These are phyloP conservation scores for Geosmithia putterillii DNA, from an alignment of 2,329 filamentous ascomycete genomes.

Conservation along the genomic window DNA sequence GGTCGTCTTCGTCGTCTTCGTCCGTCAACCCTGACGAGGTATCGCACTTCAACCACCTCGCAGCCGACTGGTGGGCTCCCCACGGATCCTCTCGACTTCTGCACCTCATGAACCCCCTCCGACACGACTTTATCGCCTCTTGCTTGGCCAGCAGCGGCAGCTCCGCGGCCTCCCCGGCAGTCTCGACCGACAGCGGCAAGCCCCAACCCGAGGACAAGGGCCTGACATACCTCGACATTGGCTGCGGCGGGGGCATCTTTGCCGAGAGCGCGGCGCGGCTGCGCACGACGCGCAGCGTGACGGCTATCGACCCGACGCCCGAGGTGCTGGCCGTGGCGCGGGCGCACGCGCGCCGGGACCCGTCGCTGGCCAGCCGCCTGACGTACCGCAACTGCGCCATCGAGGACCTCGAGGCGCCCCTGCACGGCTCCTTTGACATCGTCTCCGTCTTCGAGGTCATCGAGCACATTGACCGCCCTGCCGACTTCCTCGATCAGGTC, in stretches of 20 bases:
- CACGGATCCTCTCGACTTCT: slow-evolving; percentile 84
- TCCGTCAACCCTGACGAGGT: slow-evolving; percentile 84
- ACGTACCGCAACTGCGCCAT: slow-evolving; percentile 66
- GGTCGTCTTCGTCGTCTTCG: slow-evolving; percentile 24
- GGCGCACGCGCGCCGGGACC: slow-evolving; percentile 64
- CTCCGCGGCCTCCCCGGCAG: slow-evolving; percentile 11
- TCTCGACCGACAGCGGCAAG: slow-evolving; percentile 5
- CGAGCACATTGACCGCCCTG: slow-evolving; percentile 75
- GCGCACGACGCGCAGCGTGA: slow-evolving; percentile 48
- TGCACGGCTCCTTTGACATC: slow-evolving; percentile 52
- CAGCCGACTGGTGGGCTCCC: slow-evolving; percentile 94
- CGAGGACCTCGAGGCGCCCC: slow-evolving; percentile 48
- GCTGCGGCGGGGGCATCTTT: slow-evolving; percentile 94
- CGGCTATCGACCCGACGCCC: slow-evolving; percentile 66
- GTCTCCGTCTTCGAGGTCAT: slow-evolving; percentile 89
- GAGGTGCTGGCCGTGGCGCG: slow-evolving; percentile 65
- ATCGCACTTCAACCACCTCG: slow-evolving; percentile 87
- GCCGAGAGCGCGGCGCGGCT: slow-evolving; percentile 74
- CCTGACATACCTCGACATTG: slow-evolving; percentile 75
- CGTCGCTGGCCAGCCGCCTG: slow-evolving; percentile 49
- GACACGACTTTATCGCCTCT: slow-evolving; percentile 76
- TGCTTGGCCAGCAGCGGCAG: slow-evolving; percentile 47
- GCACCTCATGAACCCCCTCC: slow-evolving; percentile 95
- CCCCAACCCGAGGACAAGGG: not conserved
- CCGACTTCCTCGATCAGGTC: slow-evolving; percentile 59